Evolutionary conservation across 805 yeast genomes (phyloP), one percentile per base, ranked within the genome.

Genomic region (Cyberlindnera maritima): DNA sequence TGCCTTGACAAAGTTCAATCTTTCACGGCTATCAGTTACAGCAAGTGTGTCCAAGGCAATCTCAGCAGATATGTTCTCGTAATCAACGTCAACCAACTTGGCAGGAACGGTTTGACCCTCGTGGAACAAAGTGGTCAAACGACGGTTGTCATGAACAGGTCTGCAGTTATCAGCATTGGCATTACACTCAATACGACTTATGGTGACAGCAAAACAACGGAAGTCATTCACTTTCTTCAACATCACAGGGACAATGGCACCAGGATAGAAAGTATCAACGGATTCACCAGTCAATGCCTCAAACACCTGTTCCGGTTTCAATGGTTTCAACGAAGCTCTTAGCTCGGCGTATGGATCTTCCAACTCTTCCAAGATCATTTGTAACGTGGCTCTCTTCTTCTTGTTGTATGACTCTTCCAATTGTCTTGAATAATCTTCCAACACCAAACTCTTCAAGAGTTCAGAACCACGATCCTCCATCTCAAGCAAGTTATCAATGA

Each of bases 381-480:
- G 91, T 50, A 89, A 73, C 2, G 96, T 88, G 36, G 88, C 83
- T 56, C 86, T 74, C 68, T 85, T 85, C 64, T 79, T 81, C 67
- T 83, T 84, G 44, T 85, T 83, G 59, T 81, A 87, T 61, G 81
- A 72, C 59, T 71, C 80, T 54, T 77, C 96, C 57, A 94, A 74
- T 68, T 92, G 96, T 57, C 85, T 86, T 10, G 97, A 97, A 63
- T 91, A 92, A 36, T 91, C 96, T 56, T 88, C 96, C 60, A 92
- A 71, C 59, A 91, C 85, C 56, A 92, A 79, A 49, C 90, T 96
- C 60, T 91, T 91, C 50, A 92, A 79, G 66, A 88, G 81, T 43
- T 75, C 76, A 32, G 81, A 88, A 50, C 75, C 79, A 33, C 47
- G 47, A n/a, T 78, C 80, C 62, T 81, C 76, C 25, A 77, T 79